A percentile compares a stretch with the other conserved stretches of the same genome.
Evolutionary conservation across 2,329 filamentous ascomycete species (phyloP).

Genomic region (Coniochaeta prunicola): DNA sequence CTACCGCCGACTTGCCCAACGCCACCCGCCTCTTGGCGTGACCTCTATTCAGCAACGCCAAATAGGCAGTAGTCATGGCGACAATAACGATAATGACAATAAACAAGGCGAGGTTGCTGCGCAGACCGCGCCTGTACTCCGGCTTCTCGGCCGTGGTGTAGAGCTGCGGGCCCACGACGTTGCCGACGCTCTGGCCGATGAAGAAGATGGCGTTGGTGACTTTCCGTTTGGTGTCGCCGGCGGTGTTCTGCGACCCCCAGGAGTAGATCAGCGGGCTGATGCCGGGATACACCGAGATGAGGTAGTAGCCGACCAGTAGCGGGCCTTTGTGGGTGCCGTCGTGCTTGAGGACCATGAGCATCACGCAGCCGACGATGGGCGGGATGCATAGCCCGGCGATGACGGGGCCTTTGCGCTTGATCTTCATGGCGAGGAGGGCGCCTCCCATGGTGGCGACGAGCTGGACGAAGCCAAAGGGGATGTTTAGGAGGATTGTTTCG

Average conservation of each 20-base stretch:
- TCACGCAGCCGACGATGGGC: constrained; percentile 31
- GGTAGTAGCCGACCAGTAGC: constrained; percentile 42
- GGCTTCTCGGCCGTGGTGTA: constrained; percentile 55
- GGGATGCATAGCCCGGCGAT: constrained; percentile 29
- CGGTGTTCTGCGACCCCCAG: constrained; percentile 57
- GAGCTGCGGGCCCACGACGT: constrained; percentile 58
- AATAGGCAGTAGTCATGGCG: constrained; percentile 32
- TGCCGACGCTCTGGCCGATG: constrained; percentile 57
- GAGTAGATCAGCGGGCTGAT: constrained; percentile 51
- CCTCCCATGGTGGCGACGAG: constrained; percentile 51
- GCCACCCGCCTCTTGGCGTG: constrained; percentile 47
- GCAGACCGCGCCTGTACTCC: constrained; percentile 47
- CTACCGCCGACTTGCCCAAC: constrained; percentile 50
- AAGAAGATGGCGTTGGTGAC: constrained; percentile 58
- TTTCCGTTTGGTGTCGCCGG: constrained; percentile 64
- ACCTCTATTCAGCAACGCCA: constrained; percentile 44
- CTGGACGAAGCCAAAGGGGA: constrained; percentile 54
- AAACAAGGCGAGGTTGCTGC: constrained; percentile 55
- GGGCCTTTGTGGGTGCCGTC: constrained; percentile 32
- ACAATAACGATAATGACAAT: constrained; percentile 45
- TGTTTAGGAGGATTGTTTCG: constrained; percentile 51
- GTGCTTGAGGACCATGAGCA: constrained; percentile 40
- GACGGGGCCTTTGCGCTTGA: constrained; percentile 34
- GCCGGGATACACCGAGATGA: constrained; percentile 25
- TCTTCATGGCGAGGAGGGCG: constrained; percentile 34